A percentile compares a stretch with the other conserved stretches of the same genome.
Evolutionary conservation across 2,329 filamentous ascomycete genomes (phyloP).

Genomic region (Venturia asperata): DNA sequence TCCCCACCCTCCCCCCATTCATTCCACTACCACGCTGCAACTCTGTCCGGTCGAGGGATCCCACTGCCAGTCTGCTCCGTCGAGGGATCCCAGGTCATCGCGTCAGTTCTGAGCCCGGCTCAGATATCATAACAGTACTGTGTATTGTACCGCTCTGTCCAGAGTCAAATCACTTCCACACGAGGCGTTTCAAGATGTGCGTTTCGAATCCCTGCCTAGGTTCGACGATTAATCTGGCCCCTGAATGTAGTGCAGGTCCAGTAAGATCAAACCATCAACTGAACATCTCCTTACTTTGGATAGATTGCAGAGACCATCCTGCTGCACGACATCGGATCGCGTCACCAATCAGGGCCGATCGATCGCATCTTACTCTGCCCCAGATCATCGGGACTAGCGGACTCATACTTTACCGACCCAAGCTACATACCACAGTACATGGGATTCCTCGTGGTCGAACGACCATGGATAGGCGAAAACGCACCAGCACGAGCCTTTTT

Average conservation of each 20-base stretch:
- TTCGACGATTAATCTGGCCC: neutral
- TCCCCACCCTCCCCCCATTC: neutral
- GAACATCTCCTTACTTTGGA: neutral
- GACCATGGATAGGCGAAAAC: neutral
- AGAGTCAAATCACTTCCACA: neutral
- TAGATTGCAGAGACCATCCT: neutral
- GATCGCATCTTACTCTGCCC: neutral
- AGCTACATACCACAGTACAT: neutral
- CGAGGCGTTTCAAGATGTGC: neutral
- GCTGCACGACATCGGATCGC: neutral
- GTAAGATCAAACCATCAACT: neutral
- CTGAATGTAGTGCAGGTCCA: neutral
- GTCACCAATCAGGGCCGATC: neutral
- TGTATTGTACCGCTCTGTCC: no score
- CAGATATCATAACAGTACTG: no score
- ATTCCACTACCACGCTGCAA: no score
- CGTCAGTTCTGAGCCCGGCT: neutral
- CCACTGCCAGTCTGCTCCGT: neutral
- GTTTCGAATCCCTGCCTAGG: neutral
- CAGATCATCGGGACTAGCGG: neutral
- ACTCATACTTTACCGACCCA: neutral
- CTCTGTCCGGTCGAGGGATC: no score
- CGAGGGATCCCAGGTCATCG: neutral
- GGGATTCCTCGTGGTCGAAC: neutral
- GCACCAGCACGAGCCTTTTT: neutral